Evolutionary conservation across 768 basidiomycete genomes (phyloP).

Genomic region (Boletus huronensis): DNA sequence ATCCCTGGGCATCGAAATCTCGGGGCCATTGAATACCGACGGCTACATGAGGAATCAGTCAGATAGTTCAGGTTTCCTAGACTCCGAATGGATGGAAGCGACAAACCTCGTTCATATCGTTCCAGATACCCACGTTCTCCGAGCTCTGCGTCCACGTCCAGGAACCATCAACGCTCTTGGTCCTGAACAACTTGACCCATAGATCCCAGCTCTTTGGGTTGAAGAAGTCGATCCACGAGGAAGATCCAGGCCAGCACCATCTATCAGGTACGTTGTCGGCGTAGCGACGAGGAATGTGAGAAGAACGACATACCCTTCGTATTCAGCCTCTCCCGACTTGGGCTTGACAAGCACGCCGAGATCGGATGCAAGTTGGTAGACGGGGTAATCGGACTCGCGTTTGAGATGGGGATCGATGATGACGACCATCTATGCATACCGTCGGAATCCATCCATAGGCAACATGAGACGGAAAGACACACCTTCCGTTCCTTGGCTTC

Average conservation of each 20-base stretch:
- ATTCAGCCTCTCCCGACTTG: conserved; percentile 75
- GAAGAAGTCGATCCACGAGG: conserved; percentile 97
- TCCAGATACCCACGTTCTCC: conserved; percentile 89
- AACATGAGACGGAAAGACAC: neutral
- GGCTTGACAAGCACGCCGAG: conserved; percentile 80
- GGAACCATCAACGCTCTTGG: conserved; percentile 44
- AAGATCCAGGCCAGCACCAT: conserved; percentile 98
- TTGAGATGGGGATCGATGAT: conserved; percentile 98
- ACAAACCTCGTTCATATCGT: conserved; percentile 97
- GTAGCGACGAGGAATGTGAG: neutral
- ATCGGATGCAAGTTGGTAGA: conserved; percentile 81
- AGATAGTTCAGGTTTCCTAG: neutral
- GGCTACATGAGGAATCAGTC: conserved; percentile 50
- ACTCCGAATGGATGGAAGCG: neutral
- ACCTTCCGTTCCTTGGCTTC: conserved; percentile 85
- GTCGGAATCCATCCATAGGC: neutral
- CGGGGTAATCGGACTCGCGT: conserved; percentile 72
- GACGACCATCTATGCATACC: conserved; percentile 77
- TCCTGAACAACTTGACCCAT: conserved; percentile 86
- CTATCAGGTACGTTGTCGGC: neutral
- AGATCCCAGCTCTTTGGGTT: conserved; percentile 85
- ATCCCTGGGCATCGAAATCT: conserved; percentile 80
- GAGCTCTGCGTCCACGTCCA: conserved; percentile 83
- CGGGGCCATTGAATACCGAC: conserved; percentile 97
- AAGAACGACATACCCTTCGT: conserved; percentile 58